A percentile compares a stretch with the other conserved stretches of the same genome.
These are phyloP conservation scores for Eucalyptus curtisii DNA, from an alignment of 345 rosid species.

Conservation along the genomic window DNA sequence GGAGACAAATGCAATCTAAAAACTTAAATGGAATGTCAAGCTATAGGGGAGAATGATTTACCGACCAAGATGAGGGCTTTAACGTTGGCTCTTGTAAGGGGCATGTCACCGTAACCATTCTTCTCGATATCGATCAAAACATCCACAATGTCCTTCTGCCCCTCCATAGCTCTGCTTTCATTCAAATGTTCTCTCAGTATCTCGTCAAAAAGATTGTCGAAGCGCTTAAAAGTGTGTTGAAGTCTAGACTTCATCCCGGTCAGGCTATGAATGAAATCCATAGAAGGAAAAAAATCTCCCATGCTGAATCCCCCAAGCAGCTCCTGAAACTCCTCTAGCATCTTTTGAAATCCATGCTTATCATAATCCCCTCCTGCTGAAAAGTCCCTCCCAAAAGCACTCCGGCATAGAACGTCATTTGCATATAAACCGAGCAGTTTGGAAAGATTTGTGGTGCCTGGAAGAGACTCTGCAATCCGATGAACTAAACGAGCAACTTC, in stretches of 20 bases:
- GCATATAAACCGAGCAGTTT: conserved; percentile 10
- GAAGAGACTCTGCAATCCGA: conserved; percentile 4
- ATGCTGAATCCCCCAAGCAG: conserved; percentile 18
- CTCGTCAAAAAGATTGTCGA: conserved; percentile 15
- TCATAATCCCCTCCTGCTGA: conserved; percentile 16
- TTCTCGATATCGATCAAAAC: conserved; percentile 17
- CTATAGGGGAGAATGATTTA: background rate
- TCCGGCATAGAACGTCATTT: conserved; percentile 17
- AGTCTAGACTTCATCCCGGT: conserved; percentile 22
- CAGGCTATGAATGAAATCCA: conserved; percentile 22
- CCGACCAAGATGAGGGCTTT: conserved; percentile 36
- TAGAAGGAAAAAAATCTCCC: conserved; percentile 28
- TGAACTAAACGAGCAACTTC: conserved; percentile 19
- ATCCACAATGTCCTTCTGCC: conserved; percentile 14
- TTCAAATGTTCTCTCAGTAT: conserved; percentile 12
- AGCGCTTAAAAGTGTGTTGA: conserved; percentile 3
- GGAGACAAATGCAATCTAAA: background rate
- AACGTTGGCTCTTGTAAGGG: conserved; percentile 21
- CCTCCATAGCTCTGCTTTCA: background rate
- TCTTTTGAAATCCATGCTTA: conserved; percentile 24
- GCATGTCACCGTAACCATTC: conserved; percentile 3
- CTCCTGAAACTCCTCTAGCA: conserved; percentile 32
- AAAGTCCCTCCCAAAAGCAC: conserved; percentile 16
- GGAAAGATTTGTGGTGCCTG: conserved; percentile 4
- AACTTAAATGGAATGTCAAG: background rate